Base-by-base conservation (phyloP, 1,284 basidiomycete genomes). In the Cerioporus squamosus region DNA sequence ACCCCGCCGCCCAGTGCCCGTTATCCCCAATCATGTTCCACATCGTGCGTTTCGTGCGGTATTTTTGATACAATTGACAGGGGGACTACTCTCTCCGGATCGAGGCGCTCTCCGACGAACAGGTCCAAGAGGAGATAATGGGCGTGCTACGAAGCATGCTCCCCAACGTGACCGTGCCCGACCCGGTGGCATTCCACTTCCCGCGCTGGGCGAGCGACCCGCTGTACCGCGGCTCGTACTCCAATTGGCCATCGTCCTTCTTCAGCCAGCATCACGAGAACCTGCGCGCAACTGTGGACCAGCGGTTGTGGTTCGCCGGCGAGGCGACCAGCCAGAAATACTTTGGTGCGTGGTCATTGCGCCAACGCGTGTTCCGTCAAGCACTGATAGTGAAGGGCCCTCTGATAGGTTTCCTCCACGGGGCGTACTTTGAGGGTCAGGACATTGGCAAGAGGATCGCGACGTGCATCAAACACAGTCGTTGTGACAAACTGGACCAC, bases 171-270 rank as follows among this genome's bases (percentile, higher is more conserved):
- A 76, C 75, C 15, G 73, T 88, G 14, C 84, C 85, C 1, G 67
- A 69, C 3, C 86, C 86, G 0, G 64, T 75, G 2, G 81, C 78
- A 29, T 83, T 90, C 67, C 75, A 78, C 60, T 81, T 85, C 63
- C 79, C 80, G 1, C 73, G 80, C 10, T 90, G 87, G 88, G 70
- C 77, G 45, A 69, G 69, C 7, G 78, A 87, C 64, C 80, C 81
- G 10, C 72, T 89, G 26, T 86, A 77, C 71, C 79, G 84, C 15
- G 88, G 87, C 9, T 83, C 84, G n/a, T 90, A 86, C 67, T 85
- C 83, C 17, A 88, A 88, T 65, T 88, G 86, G 84, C 85, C 85
- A 0, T 70, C 85, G 5, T 76, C 79, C 3, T 84, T 86, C 61
- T 73, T 80, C 40, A 76, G 73, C 8, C 75, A 74, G 18, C 83